These are phyloP conservation scores for Tremella fuciformis DNA, from an alignment of 768 basidiomycete genomes.

Conservation along the genomic window DNA sequence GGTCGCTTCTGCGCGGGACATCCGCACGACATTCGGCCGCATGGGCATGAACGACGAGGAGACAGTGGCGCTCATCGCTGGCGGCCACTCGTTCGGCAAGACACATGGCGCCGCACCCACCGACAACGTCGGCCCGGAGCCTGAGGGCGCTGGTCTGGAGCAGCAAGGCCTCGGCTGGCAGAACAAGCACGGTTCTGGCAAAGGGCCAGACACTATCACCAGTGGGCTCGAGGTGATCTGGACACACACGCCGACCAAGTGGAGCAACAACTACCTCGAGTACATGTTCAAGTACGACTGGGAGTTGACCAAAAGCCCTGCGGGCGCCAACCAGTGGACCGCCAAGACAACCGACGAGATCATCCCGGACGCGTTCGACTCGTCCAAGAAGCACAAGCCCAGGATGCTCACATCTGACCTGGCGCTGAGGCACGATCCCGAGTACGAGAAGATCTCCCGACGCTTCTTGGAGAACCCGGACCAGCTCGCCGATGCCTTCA, in stretches of 20 bases:
- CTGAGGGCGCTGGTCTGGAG: constrained; percentile 12
- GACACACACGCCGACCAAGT: constrained; percentile 14
- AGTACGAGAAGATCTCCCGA: constrained; percentile 13
- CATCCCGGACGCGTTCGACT: constrained; percentile 16
- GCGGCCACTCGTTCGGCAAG: constrained; percentile 14
- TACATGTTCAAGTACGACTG: constrained; percentile 19
- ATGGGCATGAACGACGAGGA: constrained; percentile 18
- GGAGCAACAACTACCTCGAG: constrained; percentile 16
- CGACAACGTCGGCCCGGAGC: constrained; percentile 12
- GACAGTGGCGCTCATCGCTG: constrained; percentile 13
- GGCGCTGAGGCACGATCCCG: constrained; percentile 10
- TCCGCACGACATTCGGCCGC: constrained; percentile 10
- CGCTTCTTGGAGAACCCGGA: constrained; percentile 14
- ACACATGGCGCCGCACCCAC: constrained; percentile 11
- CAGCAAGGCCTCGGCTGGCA: constrained; percentile 14
- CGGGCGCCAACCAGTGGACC: constrained; percentile 12
- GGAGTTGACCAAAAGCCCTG: constrained; percentile 13
- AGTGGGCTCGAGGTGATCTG: constrained; percentile 13
- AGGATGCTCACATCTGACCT: constrained; percentile 11
- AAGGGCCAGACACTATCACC: constrained; percentile 11
- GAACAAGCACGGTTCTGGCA: constrained; percentile 11
- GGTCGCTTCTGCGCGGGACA: constrained; percentile 10
- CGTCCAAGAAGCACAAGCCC: constrained; percentile 15
- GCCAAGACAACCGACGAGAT: constrained; percentile 11
- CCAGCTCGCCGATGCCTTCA: constrained; percentile 11